Evolutionary conservation across 306 rosid species (phyloP).

Genomic region (Gillenia trifoliata): DNA sequence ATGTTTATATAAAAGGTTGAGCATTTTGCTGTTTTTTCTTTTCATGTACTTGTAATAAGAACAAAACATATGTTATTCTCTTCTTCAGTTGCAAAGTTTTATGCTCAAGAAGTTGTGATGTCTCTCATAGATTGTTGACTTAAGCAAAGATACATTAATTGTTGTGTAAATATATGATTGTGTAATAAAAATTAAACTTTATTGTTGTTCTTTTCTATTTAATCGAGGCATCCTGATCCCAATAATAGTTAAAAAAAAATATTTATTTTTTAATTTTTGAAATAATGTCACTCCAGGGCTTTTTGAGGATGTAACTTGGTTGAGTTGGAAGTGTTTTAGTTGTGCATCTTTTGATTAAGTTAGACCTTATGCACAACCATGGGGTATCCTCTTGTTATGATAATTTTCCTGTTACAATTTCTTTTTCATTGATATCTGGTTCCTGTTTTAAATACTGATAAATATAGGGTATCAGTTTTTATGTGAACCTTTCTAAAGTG

Average conservation of each 20-base stretch:
- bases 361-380: neutral
- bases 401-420: neutral
- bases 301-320: neutral
- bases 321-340: neutral
- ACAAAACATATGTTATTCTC: neutral
- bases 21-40: neutral
- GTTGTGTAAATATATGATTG: neutral
- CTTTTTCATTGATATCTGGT: neutral
- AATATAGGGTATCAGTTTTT: neutral
- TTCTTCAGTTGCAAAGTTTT: neutral
- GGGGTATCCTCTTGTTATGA: neutral
- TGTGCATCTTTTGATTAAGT: neutral
- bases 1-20: neutral
- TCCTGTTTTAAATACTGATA: neutral
- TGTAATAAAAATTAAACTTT: neutral
- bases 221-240: neutral
- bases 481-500: neutral
- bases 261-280: neutral
- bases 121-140: neutral
- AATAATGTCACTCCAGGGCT: neutral
- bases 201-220: neutral
- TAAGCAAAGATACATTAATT: neutral
- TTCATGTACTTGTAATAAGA: neutral
- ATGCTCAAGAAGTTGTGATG: conserved; percentile 5
- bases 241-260: neutral